Evolutionary conservation across 305 asterid species (phyloP).

Genomic region (Coffea humblotiana): DNA sequence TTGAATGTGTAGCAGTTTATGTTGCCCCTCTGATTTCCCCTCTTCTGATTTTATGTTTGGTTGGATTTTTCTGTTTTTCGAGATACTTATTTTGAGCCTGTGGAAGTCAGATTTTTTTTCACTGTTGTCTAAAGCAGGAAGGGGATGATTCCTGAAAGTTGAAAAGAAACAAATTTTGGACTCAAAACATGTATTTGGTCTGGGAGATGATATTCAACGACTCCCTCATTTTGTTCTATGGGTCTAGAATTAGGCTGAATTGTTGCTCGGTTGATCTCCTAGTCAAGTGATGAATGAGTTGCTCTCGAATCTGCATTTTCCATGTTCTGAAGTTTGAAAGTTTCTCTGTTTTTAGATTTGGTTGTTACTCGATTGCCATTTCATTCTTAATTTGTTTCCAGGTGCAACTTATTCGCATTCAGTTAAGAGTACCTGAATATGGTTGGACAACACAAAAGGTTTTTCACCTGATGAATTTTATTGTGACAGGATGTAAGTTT

Average conservation of each 20-base stretch:
- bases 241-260: too few species aligned
- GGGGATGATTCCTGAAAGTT: not conserved
- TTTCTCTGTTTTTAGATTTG: constrained; percentile 4
- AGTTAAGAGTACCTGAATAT: constrained; percentile 41
- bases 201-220: too few species aligned
- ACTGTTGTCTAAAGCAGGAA: not conserved
- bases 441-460: constrained; percentile 55
- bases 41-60: not conserved
- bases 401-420: constrained; percentile 42
- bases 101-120: not conserved
- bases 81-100: not conserved
- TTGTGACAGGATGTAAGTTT: constrained; percentile 43
- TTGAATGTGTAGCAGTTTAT: not conserved
- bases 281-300: not conserved
- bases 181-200: not conserved
- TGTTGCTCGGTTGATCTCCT: not conserved
- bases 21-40: not conserved
- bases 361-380: not conserved
- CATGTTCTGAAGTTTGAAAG: not conserved
- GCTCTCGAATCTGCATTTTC: not conserved
- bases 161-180: not conserved
- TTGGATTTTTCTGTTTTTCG: not conserved
- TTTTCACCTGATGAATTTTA: constrained; percentile 46
- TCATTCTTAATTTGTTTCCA: constrained; percentile 9
- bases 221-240: too few species aligned